Conservation (phyloP, 148 eudicot genomes). For the Vaccinium darrowii region DNA sequence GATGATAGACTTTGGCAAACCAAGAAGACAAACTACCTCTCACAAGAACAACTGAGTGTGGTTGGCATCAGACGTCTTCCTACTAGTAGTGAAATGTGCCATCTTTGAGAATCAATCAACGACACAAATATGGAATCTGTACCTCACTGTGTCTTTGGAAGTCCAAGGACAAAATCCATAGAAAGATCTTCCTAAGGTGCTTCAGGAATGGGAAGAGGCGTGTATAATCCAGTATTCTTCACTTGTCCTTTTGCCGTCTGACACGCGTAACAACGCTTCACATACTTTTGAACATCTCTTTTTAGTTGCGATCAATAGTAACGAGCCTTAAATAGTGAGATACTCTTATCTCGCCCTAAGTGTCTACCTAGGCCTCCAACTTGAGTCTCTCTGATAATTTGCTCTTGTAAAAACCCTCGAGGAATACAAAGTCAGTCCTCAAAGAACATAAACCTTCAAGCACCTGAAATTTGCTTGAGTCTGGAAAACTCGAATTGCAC, state of each 20-base stretch:
- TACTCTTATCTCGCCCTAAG: conserved; percentile 1
- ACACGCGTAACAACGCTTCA: neutral
- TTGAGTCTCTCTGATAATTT: neutral
- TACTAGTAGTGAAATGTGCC: conserved; percentile 1
- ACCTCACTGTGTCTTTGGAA: neutral
- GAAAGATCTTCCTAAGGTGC: conserved; percentile 9
- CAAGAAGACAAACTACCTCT: neutral
- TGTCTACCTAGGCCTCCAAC: neutral
- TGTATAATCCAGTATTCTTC: neutral
- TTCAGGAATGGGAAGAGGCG: neutral
- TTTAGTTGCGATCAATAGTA: conserved; percentile 10
- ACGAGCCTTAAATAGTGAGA: neutral
- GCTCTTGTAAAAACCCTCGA: neutral
- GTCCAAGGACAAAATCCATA: conserved; percentile 14
- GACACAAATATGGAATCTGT: neutral
- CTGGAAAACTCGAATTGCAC: neutral
- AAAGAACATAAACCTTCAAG: neutral
- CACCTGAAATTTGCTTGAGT: neutral
- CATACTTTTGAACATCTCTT: conserved; percentile 1
- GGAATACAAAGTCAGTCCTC: neutral
- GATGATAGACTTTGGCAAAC: conserved; percentile 4
- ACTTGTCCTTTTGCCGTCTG: neutral
- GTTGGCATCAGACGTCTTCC: conserved; percentile 1
- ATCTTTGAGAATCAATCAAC: conserved; percentile 5
- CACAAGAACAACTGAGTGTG: neutral